These are phyloP conservation scores for Colletotrichum navitas DNA, from an alignment of 2,329 filamentous ascomycete genomes.

Conservation along the genomic window DNA sequence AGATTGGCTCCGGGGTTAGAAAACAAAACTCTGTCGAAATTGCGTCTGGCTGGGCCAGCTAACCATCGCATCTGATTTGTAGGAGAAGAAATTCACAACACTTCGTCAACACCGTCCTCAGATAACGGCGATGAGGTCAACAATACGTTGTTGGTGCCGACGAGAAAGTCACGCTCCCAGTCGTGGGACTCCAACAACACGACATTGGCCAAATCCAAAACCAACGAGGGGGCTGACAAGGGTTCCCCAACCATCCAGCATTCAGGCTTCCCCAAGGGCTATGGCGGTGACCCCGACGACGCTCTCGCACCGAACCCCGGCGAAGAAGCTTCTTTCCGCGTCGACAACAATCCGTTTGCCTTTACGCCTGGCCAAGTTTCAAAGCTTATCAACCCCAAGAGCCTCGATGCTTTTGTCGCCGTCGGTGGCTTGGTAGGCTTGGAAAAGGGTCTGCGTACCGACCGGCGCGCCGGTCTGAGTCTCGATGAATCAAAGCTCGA, in stretches of 20 bases:
- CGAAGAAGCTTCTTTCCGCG: conserved; percentile 76
- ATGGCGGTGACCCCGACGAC: conserved; percentile 48
- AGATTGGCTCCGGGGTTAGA: conserved; percentile 3
- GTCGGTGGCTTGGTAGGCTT: conserved; percentile 67
- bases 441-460: conserved; percentile 63
- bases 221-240: conserved; percentile 36
- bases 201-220: conserved; percentile 38
- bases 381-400: conserved; percentile 66
- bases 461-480: conserved; percentile 62
- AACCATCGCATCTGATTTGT: conserved; percentile 17
- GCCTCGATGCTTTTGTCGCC: conserved; percentile 61
- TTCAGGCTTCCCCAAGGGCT: conserved; percentile 34
- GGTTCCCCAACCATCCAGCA: conserved; percentile 22
- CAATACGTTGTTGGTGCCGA: conserved; percentile 42
- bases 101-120: conserved; percentile 33
- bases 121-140: conserved; percentile 38
- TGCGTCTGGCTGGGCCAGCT: conserved; percentile 16
- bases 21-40: neutral
- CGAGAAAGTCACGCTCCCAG: conserved; percentile 41
- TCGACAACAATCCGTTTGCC: conserved; percentile 70
- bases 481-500: conserved; percentile 62
- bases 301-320: conserved; percentile 60
- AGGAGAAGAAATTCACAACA: conserved; percentile 25
- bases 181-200: conserved; percentile 43
- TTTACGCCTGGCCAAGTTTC: conserved; percentile 67